Conservation (phyloP, 139 green algal genomes). For the Picochlorum sp. region DNA sequence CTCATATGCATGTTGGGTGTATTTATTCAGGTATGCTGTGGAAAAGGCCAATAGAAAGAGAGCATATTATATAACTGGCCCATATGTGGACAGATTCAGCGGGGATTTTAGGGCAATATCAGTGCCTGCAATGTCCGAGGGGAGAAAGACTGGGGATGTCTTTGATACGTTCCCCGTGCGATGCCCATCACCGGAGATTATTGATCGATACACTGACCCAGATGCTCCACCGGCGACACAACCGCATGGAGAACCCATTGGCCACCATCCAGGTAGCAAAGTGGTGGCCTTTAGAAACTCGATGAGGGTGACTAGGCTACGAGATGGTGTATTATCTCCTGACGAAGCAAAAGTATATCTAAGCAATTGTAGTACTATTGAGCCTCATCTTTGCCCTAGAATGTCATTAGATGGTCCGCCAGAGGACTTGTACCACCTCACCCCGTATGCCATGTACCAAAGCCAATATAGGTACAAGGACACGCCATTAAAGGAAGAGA, state of each 20-base stretch:
- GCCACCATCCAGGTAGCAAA: constrained; percentile 12
- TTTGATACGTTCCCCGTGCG: not conserved
- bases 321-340: constrained; percentile 25
- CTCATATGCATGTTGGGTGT: too few relatives aligned
- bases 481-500: constrained; percentile 1
- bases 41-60: constrained; percentile 9
- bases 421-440: constrained; percentile 18
- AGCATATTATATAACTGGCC: constrained; percentile 1
- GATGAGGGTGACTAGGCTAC: constrained; percentile 19
- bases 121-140: not conserved
- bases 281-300: constrained; percentile 29
- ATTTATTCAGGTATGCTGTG: constrained; percentile 15
- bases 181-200: not conserved
- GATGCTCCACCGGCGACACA: not conserved
- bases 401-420: not conserved
- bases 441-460: constrained; percentile 22
- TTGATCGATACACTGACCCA: not conserved
- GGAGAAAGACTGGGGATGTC: not conserved
- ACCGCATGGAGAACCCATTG: constrained; percentile 14
- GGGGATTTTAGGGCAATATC: not conserved
- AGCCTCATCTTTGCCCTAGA: not conserved
- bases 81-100: not conserved
- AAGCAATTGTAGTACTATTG: constrained; percentile 8
- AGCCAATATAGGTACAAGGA: constrained; percentile 16
- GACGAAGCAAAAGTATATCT: constrained; percentile 28